Evolutionary conservation across 257 asterid species (phyloP), one percentile per base, ranked within the genome.

Genomic region (Buddleja alternifolia): DNA sequence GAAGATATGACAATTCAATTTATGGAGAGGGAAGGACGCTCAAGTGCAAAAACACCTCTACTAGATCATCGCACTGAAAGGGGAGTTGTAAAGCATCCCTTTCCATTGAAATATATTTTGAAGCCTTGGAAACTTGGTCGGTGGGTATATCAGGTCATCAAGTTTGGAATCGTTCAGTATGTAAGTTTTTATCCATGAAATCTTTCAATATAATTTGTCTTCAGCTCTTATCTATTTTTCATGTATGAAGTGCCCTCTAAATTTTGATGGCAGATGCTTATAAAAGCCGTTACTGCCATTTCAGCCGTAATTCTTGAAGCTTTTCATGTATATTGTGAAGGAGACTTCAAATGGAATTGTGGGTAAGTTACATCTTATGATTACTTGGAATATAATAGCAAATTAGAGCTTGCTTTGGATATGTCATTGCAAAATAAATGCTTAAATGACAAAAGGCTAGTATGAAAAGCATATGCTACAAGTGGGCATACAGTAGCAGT

Each of bases 81-180:
- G 81, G 99, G 99, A 78, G 82, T 81, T 44, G 71, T 94, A 66
- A 89, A 82, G 67, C 99, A 94, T 78, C 96, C 87, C 39, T 94
- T 94, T 76, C 99, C 99, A 10, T 58, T 91, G 84, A 94, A 87
- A 39, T 82, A 69, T 72, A 10, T 90, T 70, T 67, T 94, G 70
- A 94, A 89, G 85, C 97, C 97, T 4, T 94, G 99, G 99, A 86
- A 80, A 75, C 88, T 94, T 75, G 89, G 89, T 75, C 85, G 71
- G 52, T 82, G 99, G 99, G 96, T 94, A 67, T 94, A 83, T 83
- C 96, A 88, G 88, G 86, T 91, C 78, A 83, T 94, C 81, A 94
- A 94, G 83, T 87, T 94, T 76, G 99, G 97, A 58, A 89, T 94
- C 44, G 97, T 94, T 64, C 99, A 94, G 67, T 94, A 94, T 77